Evolutionary conservation across 1,284 basidiomycete species (phyloP), one percentile per base, ranked within the genome.

Genomic region (Mycena citricolor): DNA sequence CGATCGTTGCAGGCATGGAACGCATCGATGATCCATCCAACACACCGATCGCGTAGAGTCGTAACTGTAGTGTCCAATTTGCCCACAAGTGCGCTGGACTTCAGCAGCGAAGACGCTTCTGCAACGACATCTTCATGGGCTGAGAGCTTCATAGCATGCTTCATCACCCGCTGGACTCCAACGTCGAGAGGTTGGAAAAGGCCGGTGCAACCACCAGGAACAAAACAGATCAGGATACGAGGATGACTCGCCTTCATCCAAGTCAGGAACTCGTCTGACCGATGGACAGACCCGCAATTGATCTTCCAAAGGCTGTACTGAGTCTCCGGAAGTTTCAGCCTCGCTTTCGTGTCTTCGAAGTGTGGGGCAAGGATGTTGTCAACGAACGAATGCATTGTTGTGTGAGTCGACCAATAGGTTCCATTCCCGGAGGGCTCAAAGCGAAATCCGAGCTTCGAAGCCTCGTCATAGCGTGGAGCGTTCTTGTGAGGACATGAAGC

Each of bases 121-220:
- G 39, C 40, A 10, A 61, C 54, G 28, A 59, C 31, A 24, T 59
- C 58, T 6, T 43, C 38, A 39, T 60, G 54, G 32, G 41, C 34
- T 4, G 57, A 53, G 1, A 47, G 38, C 41, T 55, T 56, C 22
- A 62, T 49, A 1, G 48, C 39, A 23, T 44, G 56, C 49, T 65
- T 65, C 30, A 64, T 34, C 0, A 51, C n/a, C 4, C 52, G 55
- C 32, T 63, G 61, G 14, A 63, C 47, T 1, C 57, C 57, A 32
- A 61, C 57, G 42, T 65, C 60, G 24, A 56, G 60, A 1, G 62
- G 56, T 42, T 65, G 62, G 7, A 48, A 53, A 12, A 63, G 13
- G 1, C 56, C 57, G 10, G 62, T 65, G 34, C 59, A 58, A 1
- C 57, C 56, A 6, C 51, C 62, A 8, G 64, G 63, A 2, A 65